Conservation (phyloP, 2,329 filamentous ascomycete genomes). For the Nigrospora oryzae region DNA sequence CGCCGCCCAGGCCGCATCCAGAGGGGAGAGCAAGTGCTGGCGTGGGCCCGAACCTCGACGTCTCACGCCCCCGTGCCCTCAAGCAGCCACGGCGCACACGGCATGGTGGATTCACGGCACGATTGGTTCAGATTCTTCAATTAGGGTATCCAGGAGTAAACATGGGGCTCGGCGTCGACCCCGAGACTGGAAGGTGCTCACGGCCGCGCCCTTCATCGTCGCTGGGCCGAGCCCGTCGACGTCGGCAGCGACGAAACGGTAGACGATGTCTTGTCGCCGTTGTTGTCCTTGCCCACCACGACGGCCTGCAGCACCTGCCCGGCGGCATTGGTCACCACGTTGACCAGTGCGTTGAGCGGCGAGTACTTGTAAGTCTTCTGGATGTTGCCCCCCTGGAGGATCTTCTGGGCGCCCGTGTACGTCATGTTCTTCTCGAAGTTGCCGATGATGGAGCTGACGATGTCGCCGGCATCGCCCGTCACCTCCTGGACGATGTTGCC, state of each 20-base stretch:
- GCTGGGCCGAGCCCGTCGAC: conserved; percentile 1
- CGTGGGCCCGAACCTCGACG: no score
- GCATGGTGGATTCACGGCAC: no score
- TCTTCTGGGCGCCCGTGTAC: conserved; percentile 25
- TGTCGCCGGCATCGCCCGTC: conserved; percentile 31
- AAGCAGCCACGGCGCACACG: no score
- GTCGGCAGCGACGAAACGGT: conserved; percentile 6
- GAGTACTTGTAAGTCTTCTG: conserved; percentile 40
- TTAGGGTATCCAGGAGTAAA: no score
- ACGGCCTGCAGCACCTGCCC: conserved; percentile 41
- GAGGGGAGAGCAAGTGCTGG: no score
- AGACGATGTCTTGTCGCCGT: conserved; percentile 8
- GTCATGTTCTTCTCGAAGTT: conserved; percentile 54
- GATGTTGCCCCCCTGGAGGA: conserved; percentile 21
- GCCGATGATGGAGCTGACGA: conserved; percentile 45
- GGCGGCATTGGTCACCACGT: conserved; percentile 39
- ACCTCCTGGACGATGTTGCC: conserved; percentile 57
- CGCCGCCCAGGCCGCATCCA: no score
- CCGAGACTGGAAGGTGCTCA: background rate
- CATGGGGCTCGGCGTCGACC: no score
- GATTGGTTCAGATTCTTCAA: no score
- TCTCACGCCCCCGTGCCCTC: no score
- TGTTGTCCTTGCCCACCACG: conserved; percentile 10
- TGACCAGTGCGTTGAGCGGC: conserved; percentile 35
- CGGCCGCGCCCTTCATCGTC: background rate